These are phyloP conservation scores for Micractinium conductrix DNA, from an alignment of 139 green algal species.

Conservation along the genomic window DNA sequence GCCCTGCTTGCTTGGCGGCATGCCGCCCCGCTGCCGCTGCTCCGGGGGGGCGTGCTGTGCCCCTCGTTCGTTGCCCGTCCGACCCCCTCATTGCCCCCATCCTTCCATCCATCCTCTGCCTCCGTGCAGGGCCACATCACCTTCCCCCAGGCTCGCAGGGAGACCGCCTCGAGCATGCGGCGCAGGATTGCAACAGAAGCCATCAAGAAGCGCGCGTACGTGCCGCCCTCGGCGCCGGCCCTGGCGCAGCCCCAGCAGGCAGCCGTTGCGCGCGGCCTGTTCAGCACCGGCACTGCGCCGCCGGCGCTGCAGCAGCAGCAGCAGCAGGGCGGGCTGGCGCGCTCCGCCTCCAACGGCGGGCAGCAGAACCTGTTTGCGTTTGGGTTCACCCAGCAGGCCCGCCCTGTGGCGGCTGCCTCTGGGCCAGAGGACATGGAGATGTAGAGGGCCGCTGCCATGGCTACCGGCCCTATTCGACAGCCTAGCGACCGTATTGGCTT, in stretches of 20 bases:
- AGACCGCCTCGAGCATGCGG: constrained; percentile 24
- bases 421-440: constrained; percentile 30
- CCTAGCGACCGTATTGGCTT: too few species aligned
- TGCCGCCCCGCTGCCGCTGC: background rate
- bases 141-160: background rate
- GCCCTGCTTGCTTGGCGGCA: too few species aligned
- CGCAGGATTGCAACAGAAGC: constrained; percentile 40
- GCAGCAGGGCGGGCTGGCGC: background rate
- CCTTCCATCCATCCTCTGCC: background rate
- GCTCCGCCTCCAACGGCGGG: background rate
- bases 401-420: background rate
- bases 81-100: background rate
- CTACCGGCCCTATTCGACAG: too few species aligned
- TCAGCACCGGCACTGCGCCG: background rate
- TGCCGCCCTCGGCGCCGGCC: constrained; percentile 17
- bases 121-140: constrained; percentile 10
- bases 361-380: constrained; percentile 24
- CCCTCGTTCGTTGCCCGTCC: background rate
- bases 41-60: too few species aligned
- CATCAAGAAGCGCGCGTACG: constrained; percentile 24
- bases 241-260: background rate
- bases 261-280: background rate
- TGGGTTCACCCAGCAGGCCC: constrained; percentile 15
- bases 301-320: constrained; percentile 3
- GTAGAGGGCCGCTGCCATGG: too few species aligned